Conservation (phyloP, 2,329 filamentous ascomycete genomes). For the Claviceps quebecensis region DNA sequence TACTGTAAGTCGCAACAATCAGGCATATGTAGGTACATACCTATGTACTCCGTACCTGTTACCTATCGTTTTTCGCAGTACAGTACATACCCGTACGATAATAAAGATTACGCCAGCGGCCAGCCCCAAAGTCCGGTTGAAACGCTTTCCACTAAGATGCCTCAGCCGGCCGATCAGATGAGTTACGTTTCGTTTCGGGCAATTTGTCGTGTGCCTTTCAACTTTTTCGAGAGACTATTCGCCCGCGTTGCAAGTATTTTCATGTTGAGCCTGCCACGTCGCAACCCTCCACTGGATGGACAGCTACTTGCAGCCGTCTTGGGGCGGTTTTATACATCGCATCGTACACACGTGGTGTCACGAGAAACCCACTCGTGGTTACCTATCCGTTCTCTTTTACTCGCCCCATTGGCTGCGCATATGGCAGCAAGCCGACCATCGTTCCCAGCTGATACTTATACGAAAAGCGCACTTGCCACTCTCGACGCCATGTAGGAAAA, state of each 20-base stretch:
- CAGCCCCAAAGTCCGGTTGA: neutral
- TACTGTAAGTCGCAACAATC: neutral
- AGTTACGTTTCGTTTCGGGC: neutral
- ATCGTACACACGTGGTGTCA: neutral
- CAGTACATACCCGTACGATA: neutral
- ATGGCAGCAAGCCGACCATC: neutral
- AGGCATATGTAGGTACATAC: too few species aligned
- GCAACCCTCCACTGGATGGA: neutral
- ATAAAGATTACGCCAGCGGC: neutral
- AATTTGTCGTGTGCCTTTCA: slow-evolving; percentile 1
- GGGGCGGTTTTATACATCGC: neutral
- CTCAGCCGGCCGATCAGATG: neutral
- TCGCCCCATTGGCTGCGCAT: neutral
- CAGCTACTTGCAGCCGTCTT: neutral
- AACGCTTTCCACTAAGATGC: neutral
- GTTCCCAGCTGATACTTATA: too few species aligned
- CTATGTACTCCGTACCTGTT: too few species aligned
- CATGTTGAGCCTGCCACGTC: neutral
- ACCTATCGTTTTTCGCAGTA: neutral
- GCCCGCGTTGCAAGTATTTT: neutral
- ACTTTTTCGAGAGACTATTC: neutral
- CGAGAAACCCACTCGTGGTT: neutral
- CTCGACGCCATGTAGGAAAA: neutral
- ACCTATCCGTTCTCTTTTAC: neutral
- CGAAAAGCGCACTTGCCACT: neutral